Evolutionary conservation across 352 stramenopile species (phyloP).

Genomic region (Phytophthora rubi): DNA sequence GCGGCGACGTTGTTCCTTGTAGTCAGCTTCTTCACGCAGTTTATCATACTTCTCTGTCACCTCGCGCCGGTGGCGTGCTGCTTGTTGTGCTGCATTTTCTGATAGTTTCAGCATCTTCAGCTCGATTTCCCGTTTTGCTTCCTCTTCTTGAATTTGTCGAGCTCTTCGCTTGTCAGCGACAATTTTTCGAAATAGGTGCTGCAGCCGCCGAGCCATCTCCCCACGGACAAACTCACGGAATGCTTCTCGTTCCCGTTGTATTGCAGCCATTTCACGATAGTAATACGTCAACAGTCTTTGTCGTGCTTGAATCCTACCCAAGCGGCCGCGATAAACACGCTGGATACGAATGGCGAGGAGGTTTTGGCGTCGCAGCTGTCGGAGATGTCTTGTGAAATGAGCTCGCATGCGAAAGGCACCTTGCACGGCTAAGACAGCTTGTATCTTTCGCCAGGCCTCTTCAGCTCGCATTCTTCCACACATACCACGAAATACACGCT

Average conservation of each 20-base stretch:
- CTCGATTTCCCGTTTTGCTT: conserved; percentile 37
- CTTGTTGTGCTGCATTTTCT: conserved; percentile 36
- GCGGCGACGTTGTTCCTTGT: conserved; percentile 47
- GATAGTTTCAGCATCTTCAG: conserved; percentile 52
- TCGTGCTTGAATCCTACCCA: conserved; percentile 48
- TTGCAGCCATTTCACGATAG: conserved; percentile 57
- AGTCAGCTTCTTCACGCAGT: conserved; percentile 53
- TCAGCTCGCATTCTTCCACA: conserved; percentile 42
- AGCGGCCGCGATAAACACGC: conserved; percentile 65
- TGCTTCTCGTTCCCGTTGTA: conserved; percentile 58
- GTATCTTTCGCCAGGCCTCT: conserved; percentile 43
- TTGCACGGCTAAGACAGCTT: conserved; percentile 64
- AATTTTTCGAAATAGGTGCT: conserved; percentile 49
- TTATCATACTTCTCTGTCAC: conserved; percentile 62
- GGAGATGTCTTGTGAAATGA: conserved; percentile 57
- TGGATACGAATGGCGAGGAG: conserved; percentile 65
- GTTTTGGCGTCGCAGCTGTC: conserved; percentile 46
- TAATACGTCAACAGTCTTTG: conserved; percentile 54
- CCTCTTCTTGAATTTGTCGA: conserved; percentile 35
- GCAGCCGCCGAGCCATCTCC: conserved; percentile 53
- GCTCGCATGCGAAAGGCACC: conserved; percentile 71
- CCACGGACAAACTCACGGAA: conserved; percentile 49
- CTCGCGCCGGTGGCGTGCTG: conserved; percentile 45
- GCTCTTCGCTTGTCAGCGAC: conserved; percentile 31
- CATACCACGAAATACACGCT: conserved; percentile 62